A percentile compares a stretch with the other conserved stretches of the same genome.
Conservation (phyloP, 2,329 filamentous ascomycete species). For the Fonsecaea monophora region DNA sequence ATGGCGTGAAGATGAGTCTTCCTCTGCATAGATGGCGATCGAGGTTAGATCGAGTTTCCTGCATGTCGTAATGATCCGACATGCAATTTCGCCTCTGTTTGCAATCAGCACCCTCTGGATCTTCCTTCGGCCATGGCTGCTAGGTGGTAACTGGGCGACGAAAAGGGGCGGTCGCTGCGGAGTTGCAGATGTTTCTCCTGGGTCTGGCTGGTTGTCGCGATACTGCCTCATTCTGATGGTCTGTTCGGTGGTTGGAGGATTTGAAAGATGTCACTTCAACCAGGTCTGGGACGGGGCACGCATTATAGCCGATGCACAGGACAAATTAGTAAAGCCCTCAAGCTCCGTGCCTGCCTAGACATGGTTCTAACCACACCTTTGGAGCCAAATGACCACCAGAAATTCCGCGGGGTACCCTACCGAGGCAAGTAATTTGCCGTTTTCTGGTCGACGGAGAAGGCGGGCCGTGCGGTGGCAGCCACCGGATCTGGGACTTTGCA, state of each 20-base stretch:
- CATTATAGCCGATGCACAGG: neutral
- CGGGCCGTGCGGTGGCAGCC: neutral
- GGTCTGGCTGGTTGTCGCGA: neutral
- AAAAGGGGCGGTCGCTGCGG: constrained; percentile 20
- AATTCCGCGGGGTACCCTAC: neutral
- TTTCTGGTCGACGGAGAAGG: neutral
- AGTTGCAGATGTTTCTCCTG: constrained; percentile 8
- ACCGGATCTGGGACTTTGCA: neutral
- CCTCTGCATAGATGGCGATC: constrained; percentile 38
- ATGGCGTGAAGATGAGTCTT: constrained; percentile 43
- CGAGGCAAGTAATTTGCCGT: neutral
- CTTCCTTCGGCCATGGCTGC: neutral
- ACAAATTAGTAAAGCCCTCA: neutral
- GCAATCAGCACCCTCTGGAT: constrained; percentile 40
- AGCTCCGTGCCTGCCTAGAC: neutral
- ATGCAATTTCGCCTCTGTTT: constrained; percentile 44
- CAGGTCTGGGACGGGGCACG: neutral
- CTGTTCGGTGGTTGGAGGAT: neutral
- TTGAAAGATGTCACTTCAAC: neutral
- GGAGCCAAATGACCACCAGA: neutral
- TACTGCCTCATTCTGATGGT: constrained; percentile 10
- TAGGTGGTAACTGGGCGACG: constrained; percentile 22
- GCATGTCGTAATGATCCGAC: constrained; percentile 42
- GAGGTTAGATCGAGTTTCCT: constrained; percentile 39
- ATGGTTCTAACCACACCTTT: neutral